Evolutionary conservation across 192 early-diverging fungal genomes (phyloP).

Genomic region (Neocallimastix lanati): DNA sequence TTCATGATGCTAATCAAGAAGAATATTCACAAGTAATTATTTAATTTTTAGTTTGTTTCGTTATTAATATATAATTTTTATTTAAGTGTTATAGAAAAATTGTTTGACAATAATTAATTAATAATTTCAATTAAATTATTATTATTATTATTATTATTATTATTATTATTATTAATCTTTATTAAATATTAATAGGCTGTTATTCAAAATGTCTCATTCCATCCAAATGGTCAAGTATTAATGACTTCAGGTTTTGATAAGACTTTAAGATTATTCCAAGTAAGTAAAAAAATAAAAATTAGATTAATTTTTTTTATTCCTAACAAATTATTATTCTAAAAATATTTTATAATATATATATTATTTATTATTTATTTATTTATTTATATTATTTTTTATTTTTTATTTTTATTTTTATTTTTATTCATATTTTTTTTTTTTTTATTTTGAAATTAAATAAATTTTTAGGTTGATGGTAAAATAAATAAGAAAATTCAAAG

Average conservation of each 20-base stretch:
- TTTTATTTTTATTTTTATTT: too few relatives aligned
- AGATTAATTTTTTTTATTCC: too few relatives aligned
- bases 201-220: constrained; percentile 59
- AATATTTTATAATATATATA: too few relatives aligned
- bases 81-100: constrained; percentile 1
- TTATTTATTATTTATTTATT: too few relatives aligned
- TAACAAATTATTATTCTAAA: too few relatives aligned
- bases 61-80: background rate
- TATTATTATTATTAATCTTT: constrained; percentile 12
- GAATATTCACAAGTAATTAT: constrained; percentile 34
- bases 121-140: constrained; percentile 2
- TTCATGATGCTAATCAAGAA: constrained; percentile 62
- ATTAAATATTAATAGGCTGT: constrained; percentile 19
- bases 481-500: constrained; percentile 81
- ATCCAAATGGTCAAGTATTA: constrained; percentile 72
- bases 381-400: too few relatives aligned
- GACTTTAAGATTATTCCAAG: constrained; percentile 71
- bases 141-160: constrained; percentile 6
- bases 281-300: constrained; percentile 1
- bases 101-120: constrained; percentile 8
- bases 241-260: constrained; percentile 77
- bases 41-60: background rate
- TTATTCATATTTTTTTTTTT: background rate
- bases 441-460: background rate
- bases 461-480: constrained; percentile 63